Base-by-base conservation (phyloP, 345 rosid species). In the Xanthoceras sorbifolium region DNA sequence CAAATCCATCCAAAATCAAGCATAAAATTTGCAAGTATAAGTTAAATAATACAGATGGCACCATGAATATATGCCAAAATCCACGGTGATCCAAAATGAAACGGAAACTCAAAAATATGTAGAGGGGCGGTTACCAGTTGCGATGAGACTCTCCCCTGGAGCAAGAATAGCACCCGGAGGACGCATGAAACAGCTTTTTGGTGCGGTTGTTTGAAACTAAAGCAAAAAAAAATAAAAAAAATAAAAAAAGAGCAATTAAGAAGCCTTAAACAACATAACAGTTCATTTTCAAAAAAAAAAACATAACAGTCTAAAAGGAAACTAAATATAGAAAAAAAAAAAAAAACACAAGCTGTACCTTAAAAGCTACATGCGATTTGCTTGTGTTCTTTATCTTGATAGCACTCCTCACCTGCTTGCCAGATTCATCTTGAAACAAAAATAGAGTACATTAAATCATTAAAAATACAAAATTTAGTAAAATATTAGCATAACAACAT, bases 111-210 rank as follows among this genome's bases (percentile, higher is more conserved):
- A 42, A 20, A 54, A 29, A 4, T 22, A 40, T 20, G 29, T 15
- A 8, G 62, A 69, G 10, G 77, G 48, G 38, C 70, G 60, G 60
- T 68, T 88, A 97, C 98, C 99, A 44, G 97, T 97, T 6, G 98
- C 98, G 3, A 94, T 83, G 70, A 97, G 73, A 79, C 89, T 89
- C 85, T 97, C 97, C 23, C 98, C 92, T 26, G 99, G 98, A 67
- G 96, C 82, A 84, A 97, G 98, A 84, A 97, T 84, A 52, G 96
- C 97, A 44, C 97, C 99, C 0, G 98, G 97, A 42, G 99, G 99
- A 55, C 99, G 97, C 99, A 97, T 97, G 85, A 92, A 97, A 82
- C 99, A 97, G 86, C 99, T 97, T 84, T 97, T 97, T 0, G 98
- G 99, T 25, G 93, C 97, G 52, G 97, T 97, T 31, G 99, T 97